A percentile compares a stretch with the other conserved stretches of the same genome.
phyloP scores from a whole-genome alignment of 768 basidiomycete species.

The Hypholoma fasciculare region DNA sequence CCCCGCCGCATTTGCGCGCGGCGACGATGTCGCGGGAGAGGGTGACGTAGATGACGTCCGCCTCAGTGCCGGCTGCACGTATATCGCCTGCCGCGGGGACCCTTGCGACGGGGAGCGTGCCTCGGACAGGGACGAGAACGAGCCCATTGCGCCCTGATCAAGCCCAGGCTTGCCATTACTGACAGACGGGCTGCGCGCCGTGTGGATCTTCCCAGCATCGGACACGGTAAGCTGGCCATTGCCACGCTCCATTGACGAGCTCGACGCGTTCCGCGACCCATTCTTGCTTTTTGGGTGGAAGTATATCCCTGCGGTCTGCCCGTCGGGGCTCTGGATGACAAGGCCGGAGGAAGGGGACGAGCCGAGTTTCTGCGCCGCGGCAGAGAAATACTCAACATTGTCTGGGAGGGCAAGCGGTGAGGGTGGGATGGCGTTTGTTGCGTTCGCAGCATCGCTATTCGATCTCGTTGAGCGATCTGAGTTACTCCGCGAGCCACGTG shows the following conservation, averaged over 20 bases:
- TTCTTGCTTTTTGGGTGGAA: slow-evolving; percentile 75
- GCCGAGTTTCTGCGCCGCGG: slow-evolving; percentile 65
- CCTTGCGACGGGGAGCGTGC: slow-evolving; percentile 2
- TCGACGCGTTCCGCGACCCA: slow-evolving; percentile 30
- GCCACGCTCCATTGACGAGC: slow-evolving; percentile 47
- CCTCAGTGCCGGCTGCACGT: neutral
- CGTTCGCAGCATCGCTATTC: slow-evolving; percentile 38
- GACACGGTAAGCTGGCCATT: slow-evolving; percentile 35
- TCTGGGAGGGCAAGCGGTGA: slow-evolving; percentile 75
- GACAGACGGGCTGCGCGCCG: slow-evolving; percentile 25
- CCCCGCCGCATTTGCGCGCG: neutral
- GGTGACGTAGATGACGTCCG: slow-evolving; percentile 5
- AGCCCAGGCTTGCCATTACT: slow-evolving; percentile 19
- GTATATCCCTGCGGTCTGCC: slow-evolving; percentile 92
- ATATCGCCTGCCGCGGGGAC: neutral
- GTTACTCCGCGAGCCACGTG: slow-evolving; percentile 52
- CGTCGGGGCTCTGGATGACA: slow-evolving; percentile 90
- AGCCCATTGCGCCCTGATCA: neutral
- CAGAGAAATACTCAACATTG: slow-evolving; percentile 76
- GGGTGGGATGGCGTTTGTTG: slow-evolving; percentile 41
- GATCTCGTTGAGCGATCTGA: slow-evolving; percentile 67
- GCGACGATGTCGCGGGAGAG: neutral
- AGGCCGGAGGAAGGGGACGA: slow-evolving; percentile 82
- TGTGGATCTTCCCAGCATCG: slow-evolving; percentile 22
- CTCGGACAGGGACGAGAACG: slow-evolving; percentile 37